Evolutionary conservation across 2,329 filamentous ascomycete species (phyloP).

Genomic region (Penicillium capsulatum): DNA sequence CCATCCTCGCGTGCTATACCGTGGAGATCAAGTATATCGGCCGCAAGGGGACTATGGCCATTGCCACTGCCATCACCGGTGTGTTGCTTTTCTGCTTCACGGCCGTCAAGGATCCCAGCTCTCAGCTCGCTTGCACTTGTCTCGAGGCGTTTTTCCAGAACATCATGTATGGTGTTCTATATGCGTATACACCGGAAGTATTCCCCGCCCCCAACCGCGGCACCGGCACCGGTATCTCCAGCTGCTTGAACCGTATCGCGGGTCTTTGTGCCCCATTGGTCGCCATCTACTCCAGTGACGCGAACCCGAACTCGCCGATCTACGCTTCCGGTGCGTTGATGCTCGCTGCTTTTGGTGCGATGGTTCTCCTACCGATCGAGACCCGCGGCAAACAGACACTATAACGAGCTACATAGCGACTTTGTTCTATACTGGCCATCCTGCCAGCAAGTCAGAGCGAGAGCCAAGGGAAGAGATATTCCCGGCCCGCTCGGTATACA

Average conservation of each 20-base stretch:
- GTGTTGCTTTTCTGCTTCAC: constrained; percentile 56
- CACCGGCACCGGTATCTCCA: constrained; percentile 50
- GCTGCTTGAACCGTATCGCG: constrained; percentile 44
- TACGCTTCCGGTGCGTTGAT: constrained; percentile 45
- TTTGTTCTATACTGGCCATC: no score
- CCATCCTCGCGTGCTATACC: constrained; percentile 67
- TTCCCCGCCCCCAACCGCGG: constrained; percentile 55
- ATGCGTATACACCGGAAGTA: constrained; percentile 57
- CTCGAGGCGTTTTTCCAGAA: constrained; percentile 56
- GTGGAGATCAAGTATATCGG: constrained; percentile 65
- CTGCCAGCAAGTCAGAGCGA: no score
- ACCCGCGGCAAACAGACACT: constrained; percentile 43
- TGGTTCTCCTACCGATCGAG: constrained; percentile 46
- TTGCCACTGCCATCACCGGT: constrained; percentile 50
- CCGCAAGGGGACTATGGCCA: constrained; percentile 55
- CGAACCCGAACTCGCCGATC: constrained; percentile 42
- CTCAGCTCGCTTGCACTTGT: constrained; percentile 51
- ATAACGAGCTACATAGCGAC: constrained; percentile 21
- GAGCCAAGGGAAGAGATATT: no score
- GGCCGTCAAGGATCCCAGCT: constrained; percentile 43
- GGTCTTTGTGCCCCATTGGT: constrained; percentile 46
- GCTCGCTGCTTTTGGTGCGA: constrained; percentile 44
- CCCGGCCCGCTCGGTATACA: no score
- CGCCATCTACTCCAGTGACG: constrained; percentile 38
- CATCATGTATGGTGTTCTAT: constrained; percentile 55